phyloP scores from a whole-genome alignment of 2,329 filamentous ascomycete species.

The Calonectria pseudoturangicola region DNA sequence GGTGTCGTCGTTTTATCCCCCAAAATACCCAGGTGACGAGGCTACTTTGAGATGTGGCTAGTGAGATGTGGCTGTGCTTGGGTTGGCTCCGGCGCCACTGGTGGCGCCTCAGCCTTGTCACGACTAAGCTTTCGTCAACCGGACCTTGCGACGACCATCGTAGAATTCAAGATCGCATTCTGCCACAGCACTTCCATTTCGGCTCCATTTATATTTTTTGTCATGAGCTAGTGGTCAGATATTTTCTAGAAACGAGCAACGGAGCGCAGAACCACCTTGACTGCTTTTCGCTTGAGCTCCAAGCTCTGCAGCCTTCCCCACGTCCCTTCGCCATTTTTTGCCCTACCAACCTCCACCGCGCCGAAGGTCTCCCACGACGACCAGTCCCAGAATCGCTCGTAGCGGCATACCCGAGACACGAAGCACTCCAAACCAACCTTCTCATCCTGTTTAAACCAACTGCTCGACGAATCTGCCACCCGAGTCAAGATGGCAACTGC shows the following conservation, averaged over 20 bases:
- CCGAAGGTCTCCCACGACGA: not conserved
- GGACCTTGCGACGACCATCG: not conserved
- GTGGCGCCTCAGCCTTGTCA: slow-evolving; percentile 18
- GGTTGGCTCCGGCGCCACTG: slow-evolving; percentile 8
- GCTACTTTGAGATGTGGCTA: not conserved
- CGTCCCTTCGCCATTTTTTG: slow-evolving; percentile 6
- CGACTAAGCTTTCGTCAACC: not conserved
- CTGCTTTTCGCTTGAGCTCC: not conserved
- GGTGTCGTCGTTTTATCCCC: no score
- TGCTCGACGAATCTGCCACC: no score
- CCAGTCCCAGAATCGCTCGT: no score
- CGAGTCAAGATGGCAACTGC: slow-evolving; percentile 43
- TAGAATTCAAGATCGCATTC: not conserved
- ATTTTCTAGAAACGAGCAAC: not conserved
- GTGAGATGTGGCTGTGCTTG: slow-evolving; percentile 15
- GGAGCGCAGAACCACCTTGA: not conserved
- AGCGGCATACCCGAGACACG: not conserved
- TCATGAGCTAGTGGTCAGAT: not conserved
- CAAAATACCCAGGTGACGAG: not conserved
- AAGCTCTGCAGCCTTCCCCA: slow-evolving; percentile 20
- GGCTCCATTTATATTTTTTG: not conserved
- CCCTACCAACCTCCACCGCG: slow-evolving; percentile 2
- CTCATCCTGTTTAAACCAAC: not conserved
- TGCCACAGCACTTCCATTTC: not conserved
- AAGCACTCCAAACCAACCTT: no score